A percentile compares a stretch with the other conserved stretches of the same genome.
phyloP scores from a whole-genome alignment of 2,329 filamentous ascomycete species.

The Scytalidium lignicola region DNA sequence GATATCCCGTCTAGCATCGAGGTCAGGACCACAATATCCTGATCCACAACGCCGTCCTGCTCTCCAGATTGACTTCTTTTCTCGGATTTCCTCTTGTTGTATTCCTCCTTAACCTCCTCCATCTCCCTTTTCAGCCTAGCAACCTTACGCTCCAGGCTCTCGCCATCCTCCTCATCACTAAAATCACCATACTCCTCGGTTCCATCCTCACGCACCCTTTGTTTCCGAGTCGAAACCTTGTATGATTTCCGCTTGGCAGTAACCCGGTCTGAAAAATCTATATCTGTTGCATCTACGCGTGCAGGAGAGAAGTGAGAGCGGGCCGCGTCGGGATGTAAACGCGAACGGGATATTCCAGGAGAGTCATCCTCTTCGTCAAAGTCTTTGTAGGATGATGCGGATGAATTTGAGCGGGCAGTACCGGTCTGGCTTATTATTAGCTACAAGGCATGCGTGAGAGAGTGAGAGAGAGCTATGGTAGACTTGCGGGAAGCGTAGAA shows the following conservation, averaged over 20 bases:
- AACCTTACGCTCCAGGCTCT: constrained; percentile 72
- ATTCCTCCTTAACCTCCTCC: constrained; percentile 61
- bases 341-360: constrained; percentile 68
- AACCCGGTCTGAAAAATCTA: constrained; percentile 87
- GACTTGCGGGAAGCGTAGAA: constrained; percentile 72
- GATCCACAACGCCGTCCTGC: constrained; percentile 37
- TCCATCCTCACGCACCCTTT: constrained; percentile 57
- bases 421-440: constrained; percentile 20
- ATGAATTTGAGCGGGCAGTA: constrained; percentile 51
- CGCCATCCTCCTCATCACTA: constrained; percentile 71
- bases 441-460: background rate
- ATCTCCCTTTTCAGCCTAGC: constrained; percentile 79
- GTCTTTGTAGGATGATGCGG: constrained; percentile 49
- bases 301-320: constrained; percentile 73
- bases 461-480: constrained; percentile 1
- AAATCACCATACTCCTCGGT: constrained; percentile 67
- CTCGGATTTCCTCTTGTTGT: constrained; percentile 47
- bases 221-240: constrained; percentile 64
- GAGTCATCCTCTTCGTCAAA: constrained; percentile 59
- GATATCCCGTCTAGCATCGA: constrained; percentile 65
- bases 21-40: constrained; percentile 64
- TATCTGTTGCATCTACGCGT: constrained; percentile 69
- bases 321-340: constrained; percentile 72
- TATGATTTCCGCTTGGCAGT: constrained; percentile 80
- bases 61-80: constrained; percentile 34